A percentile compares a stretch with the other conserved stretches of the same genome.
phyloP scores from a whole-genome alignment of 768 basidiomycete species.

The Pleurotus pulmonarius region DNA sequence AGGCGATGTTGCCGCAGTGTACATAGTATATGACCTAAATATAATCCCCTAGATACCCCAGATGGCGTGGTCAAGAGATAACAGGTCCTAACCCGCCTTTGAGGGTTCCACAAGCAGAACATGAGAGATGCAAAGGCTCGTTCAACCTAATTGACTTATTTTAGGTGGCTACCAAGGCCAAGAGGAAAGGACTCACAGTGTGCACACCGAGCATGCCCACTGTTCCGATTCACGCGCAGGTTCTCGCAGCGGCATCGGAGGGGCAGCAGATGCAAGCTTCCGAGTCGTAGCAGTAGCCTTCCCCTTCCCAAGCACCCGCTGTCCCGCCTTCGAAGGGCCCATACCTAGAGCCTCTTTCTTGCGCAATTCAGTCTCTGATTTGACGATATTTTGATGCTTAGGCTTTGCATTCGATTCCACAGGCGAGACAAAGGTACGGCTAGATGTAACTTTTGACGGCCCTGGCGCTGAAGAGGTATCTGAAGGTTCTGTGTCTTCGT shows the following conservation, averaged over 20 bases:
- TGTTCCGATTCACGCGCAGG: not conserved
- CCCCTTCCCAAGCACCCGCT: slow-evolving; percentile 18
- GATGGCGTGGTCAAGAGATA: not conserved
- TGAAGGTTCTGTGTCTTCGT: slow-evolving; percentile 26
- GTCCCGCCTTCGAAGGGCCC: slow-evolving; percentile 25
- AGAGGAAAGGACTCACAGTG: slow-evolving; percentile 44
- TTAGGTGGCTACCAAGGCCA: not conserved
- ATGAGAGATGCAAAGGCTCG: slow-evolving; percentile 48
- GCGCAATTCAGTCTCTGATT: slow-evolving; percentile 40
- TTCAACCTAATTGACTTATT: slow-evolving; percentile 38
- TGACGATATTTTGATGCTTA: slow-evolving; percentile 32
- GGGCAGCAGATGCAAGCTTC: too few species aligned
- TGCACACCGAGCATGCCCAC: slow-evolving; percentile 63
- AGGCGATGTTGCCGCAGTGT: not conserved
- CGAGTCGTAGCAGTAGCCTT: not conserved
- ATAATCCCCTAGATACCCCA: not conserved
- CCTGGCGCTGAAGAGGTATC: slow-evolving; percentile 34
- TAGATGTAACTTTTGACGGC: slow-evolving; percentile 2
- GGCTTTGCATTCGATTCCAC: slow-evolving; percentile 3
- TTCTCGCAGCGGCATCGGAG: too few species aligned
- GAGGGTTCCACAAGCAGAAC: slow-evolving; percentile 57
- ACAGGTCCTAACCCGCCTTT: slow-evolving; percentile 26
- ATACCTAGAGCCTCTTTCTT: slow-evolving; percentile 43
- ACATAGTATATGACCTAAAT: not conserved
- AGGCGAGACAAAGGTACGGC: slow-evolving; percentile 14